A percentile compares a stretch with the other conserved stretches of the same genome.
These are phyloP conservation scores for Eutrema japonicum DNA, from an alignment of 345 rosid genomes.

Conservation along the genomic window DNA sequence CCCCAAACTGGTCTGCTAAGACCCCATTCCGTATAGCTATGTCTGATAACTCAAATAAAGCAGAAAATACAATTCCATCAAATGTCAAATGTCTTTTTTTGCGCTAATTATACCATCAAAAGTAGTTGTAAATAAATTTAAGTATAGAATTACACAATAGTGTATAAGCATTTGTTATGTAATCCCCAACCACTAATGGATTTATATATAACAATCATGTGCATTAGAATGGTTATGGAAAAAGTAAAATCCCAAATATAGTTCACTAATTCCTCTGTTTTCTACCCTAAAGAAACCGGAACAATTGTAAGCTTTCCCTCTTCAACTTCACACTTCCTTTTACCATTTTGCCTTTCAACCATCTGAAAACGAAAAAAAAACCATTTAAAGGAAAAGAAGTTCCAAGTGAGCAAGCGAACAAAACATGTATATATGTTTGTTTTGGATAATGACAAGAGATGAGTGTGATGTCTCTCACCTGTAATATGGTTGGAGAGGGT, in stretches of 20 bases:
- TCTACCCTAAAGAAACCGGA: constrained; percentile 30
- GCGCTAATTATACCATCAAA: too few relatives aligned
- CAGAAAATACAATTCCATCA: too few relatives aligned
- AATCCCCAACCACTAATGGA: constrained; percentile 23
- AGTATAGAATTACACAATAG: constrained; percentile 4
- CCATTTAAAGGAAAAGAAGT: background rate
- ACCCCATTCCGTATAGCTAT: too few relatives aligned
- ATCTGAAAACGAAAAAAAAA: constrained; percentile 23
- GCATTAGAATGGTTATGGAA: constrained; percentile 25
- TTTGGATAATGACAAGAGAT: constrained; percentile 11
- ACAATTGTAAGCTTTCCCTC: constrained; percentile 36
- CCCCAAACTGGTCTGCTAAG: too few relatives aligned
- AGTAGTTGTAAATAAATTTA: background rate
- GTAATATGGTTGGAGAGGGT: constrained; percentile 26
- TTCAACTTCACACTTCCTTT: constrained; percentile 14
- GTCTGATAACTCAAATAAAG: too few relatives aligned
- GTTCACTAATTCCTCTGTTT: constrained; percentile 14
- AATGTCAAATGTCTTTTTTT: too few relatives aligned
- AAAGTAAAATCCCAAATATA: constrained; percentile 19
- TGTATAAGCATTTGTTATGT: background rate
- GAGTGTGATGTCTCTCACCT: constrained; percentile 29
- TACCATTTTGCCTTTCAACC: constrained; percentile 12
- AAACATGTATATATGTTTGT: background rate
- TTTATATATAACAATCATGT: constrained; percentile 26
- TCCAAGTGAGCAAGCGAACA: constrained; percentile 18